phyloP scores from a whole-genome alignment of 352 stramenopile genomes.

The Globisporangium nunn region DNA sequence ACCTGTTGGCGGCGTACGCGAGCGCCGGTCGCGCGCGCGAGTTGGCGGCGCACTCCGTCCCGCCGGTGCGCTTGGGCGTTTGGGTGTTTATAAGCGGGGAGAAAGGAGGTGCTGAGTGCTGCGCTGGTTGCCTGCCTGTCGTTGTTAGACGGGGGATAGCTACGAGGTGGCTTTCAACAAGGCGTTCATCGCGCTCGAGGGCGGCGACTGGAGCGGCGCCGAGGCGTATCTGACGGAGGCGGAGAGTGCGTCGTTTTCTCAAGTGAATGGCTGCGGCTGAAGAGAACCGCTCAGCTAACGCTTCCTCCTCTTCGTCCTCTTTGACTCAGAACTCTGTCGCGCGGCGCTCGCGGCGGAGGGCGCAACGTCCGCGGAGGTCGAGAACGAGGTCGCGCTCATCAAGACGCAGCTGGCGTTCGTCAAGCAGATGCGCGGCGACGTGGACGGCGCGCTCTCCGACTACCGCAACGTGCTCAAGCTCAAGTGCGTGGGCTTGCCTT shows the following conservation, averaged over 20 bases:
- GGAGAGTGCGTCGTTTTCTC: slow-evolving; percentile 34
- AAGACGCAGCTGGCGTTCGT: slow-evolving; percentile 71
- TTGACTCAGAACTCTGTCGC: slow-evolving; percentile 46
- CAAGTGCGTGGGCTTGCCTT: slow-evolving; percentile 35
- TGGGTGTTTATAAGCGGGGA: too few relatives aligned
- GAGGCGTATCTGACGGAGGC: slow-evolving; percentile 41
- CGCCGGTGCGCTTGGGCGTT: slow-evolving; percentile 17
- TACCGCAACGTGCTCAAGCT: slow-evolving; percentile 78
- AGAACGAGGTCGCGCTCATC: slow-evolving; percentile 67
- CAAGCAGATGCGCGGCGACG: slow-evolving; percentile 67
- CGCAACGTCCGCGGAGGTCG: slow-evolving; percentile 44
- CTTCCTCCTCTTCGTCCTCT: slow-evolving; percentile 1
- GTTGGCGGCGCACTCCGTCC: slow-evolving; percentile 40
- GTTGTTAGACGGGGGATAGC: slow-evolving; percentile 48
- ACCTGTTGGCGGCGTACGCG: slow-evolving; percentile 66
- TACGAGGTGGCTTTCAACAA: slow-evolving; percentile 85
- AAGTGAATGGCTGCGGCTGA: neutral
- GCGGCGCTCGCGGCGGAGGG: slow-evolving; percentile 51
- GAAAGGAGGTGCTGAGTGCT: too few relatives aligned
- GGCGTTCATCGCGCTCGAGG: slow-evolving; percentile 73
- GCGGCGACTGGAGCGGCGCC: slow-evolving; percentile 39
- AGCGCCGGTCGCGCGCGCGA: slow-evolving; percentile 50
- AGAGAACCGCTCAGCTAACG: neutral
- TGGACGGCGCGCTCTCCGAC: slow-evolving; percentile 58
- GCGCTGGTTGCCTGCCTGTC: neutral